Base-by-base conservation (phyloP, 1,284 basidiomycete species). In the Boletus semigastroideus region DNA sequence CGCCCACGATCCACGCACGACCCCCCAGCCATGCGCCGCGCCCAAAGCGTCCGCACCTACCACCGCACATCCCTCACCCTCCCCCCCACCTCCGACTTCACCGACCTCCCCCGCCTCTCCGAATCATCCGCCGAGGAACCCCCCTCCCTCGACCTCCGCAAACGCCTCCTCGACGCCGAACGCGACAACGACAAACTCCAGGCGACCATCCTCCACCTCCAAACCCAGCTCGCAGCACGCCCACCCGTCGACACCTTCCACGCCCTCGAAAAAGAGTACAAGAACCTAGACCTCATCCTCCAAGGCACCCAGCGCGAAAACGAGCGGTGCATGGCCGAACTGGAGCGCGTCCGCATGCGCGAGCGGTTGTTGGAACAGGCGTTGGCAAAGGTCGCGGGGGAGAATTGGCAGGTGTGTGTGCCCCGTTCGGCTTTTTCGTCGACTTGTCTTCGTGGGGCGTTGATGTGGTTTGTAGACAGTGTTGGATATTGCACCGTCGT, bases 221-320 rank as follows among this genome's bases (percentile, higher is more conserved):
- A 87, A 63, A 76, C 76, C 0, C 83, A 86, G 54, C 76, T 90
- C 5, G 73, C 78, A 0, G 74, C 81, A 51, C 75, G 87, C 14
- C 87, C 87, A 16, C 78, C 87, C 4, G 54, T 82, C 25, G 86
- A 90, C 55, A 71, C 71, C 0, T 72, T 89, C 17, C 80, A 86
- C 55, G 77, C 75, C 36, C 68, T 90, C 30, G 74, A 85, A 65
- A 82, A 80, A 59, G 87, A 90, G 58, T 82, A 83, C 60, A 82
- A 80, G 59, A 86, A 85, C 53, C 72, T 89, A 1, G 87, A 89
- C 36, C 71, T 90, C 13, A 71, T 90, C 4, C 68, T 90, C 0
- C 79, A 86, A 54, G 88, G 87, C 0, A 89, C 86, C 0, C 87
- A 89, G 57, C 71, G 86, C 47, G 87, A 90, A 70, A 90, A 90